Evolutionary conservation across 345 rosid species (phyloP), one percentile per base, ranked within the genome.

Genomic region (Gossypium mustelinum): DNA sequence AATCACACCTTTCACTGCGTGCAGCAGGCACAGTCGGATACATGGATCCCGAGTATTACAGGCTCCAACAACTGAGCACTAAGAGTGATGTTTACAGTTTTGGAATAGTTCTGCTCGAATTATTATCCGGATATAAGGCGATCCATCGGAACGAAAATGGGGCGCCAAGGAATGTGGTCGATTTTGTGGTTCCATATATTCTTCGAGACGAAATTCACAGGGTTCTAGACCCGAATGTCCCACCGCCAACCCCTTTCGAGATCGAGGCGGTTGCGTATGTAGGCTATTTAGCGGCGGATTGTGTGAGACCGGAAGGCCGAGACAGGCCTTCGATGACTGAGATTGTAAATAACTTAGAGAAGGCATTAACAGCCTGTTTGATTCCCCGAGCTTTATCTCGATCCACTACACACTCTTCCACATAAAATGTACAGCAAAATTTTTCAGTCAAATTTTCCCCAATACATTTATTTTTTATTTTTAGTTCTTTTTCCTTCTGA

Each of bases 21-120:
- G 92, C 94, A 0, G 97, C 98, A 0, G 98, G 98, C 1, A 93
- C 98, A 0, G 76, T 93, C 0, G 98, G 98, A 0, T 93, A 93
- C 57, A 89, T 93, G 66, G 98, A 91, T 54, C 98, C 98, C 0
- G 98, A 91, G 82, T 91, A 89, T 82, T 93, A 87, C 68, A 82
- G 91, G 69, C 86, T 91, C 7, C 94, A 87, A 56, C 89, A 81
- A 25, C 75, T 93, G 48, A 90, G 90, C 2, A 58, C 80, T 0
- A 93, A 90, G 78, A 90, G 89, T 14, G 98, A 93, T 8, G 92
- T 93, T 41, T 93, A 90, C 48, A 89, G 98, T 57, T 93, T 93
- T 25, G 94, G 96, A 0, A 88, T 93, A 0, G 88, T 93, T 13
- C 50, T 93, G 64, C 77, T 93, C 0, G 98, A 93, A 59, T 18